Evolutionary conservation across 352 stramenopile genomes (phyloP), one percentile per base, ranked within the genome.

Genomic region (Phytophthora lateralis): DNA sequence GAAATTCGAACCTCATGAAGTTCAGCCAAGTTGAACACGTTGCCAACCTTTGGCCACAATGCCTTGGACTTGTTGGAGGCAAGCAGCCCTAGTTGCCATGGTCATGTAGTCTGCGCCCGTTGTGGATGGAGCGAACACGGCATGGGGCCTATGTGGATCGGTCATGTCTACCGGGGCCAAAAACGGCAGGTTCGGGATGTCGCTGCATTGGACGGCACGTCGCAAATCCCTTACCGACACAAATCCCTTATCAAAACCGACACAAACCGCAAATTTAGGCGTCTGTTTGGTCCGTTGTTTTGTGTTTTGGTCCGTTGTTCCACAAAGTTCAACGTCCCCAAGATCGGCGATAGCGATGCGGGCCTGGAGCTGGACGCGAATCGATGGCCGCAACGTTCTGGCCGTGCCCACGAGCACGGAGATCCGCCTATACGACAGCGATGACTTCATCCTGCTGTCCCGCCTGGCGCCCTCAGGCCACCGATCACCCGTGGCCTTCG

Each of bases 371-470:
- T 95, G 85, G 85, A 85, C 83, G 61, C 78, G 82, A 58, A 76
- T 95, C 46, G 85, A 95, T 62, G 82, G 85, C 35, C 82, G 82
- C 61, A 95, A 92, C 48, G 85, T 95, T 60, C 66, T 91, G 35
- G 85, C 85, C 14, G 76, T 95, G 35, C 81, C 83, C 44, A 85
- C 76, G 39, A 71, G 75, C 49, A 74, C 76, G 17, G 78, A 90
- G 53, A 88, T 95, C 44, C 76, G 85, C 27, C 67, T 95, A 9
- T 90, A 90, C 66, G 85, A 95, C 61, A 91, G 79, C 52, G 82
- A 90, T 42, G 83, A 95, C 71, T 95, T 95, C 66, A 82, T 89
- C n/a, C 69, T 95, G 30, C 60, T 93, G 26, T 63, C 76, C 14
- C 77, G 73, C 41, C 82, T 95, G 53, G 61, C 78, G 45, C 70